These are phyloP conservation scores for Beta lomatogona DNA, from an alignment of 179 eudicot species.

Conservation along the genomic window DNA sequence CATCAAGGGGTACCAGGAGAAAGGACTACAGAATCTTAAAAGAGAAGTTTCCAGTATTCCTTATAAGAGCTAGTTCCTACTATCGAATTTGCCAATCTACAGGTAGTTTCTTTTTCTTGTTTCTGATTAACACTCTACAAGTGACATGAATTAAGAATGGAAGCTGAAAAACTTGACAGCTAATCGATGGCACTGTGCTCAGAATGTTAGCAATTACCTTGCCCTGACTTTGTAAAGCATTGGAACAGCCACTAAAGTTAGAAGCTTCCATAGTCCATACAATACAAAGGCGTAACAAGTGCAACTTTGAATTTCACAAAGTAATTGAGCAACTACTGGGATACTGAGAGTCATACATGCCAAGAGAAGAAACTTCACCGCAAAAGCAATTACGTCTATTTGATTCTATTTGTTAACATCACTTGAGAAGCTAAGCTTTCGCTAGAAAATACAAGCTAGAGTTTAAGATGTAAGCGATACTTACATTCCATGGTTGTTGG, in stretches of 20 bases:
- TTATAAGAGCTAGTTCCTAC: no score
- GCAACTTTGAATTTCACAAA: background rate
- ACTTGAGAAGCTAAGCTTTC: background rate
- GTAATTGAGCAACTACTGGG: background rate
- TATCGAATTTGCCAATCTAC: background rate
- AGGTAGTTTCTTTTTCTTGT: background rate
- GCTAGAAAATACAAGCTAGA: background rate
- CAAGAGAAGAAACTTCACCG: background rate
- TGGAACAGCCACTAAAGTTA: background rate
- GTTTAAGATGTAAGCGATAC: slow-evolving; percentile 20
- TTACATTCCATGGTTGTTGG: slow-evolving; percentile 58
- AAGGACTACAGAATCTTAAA: background rate
- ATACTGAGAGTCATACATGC: background rate
- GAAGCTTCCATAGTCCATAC: background rate
- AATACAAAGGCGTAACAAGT: background rate
- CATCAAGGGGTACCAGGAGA: no score
- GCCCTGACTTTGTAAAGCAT: no score
- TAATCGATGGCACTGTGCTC: no score
- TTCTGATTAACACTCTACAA: background rate
- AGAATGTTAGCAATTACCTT: no score
- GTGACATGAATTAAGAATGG: background rate
- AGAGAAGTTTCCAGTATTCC: background rate
- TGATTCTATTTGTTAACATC: background rate
- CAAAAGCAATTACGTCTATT: background rate
- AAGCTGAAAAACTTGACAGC: background rate